phyloP scores from a whole-genome alignment of 169 alveolate genomes.

The Cryptosporidium canis region DNA sequence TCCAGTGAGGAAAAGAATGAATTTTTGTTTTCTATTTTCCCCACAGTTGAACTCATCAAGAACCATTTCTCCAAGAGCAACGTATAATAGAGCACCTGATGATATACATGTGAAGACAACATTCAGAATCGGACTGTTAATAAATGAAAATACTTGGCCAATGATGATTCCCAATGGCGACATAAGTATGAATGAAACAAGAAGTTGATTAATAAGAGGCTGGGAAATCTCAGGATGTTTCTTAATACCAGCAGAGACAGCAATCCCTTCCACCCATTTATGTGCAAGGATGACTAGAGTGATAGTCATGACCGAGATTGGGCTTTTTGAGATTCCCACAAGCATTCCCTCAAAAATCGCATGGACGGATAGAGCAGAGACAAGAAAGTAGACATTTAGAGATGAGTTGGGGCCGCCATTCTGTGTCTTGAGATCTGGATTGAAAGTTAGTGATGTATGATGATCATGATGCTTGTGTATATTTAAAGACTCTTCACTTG shows the following conservation, averaged over 20 bases:
- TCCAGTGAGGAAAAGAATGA: constrained; percentile 26
- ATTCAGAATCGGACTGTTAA: constrained; percentile 36
- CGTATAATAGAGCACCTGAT: constrained; percentile 54
- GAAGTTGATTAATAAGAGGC: constrained; percentile 8
- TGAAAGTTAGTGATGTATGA: neutral
- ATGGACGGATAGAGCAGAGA: constrained; percentile 64
- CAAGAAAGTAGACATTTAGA: constrained; percentile 45
- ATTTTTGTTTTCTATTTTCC: constrained; percentile 69
- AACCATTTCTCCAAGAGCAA: constrained; percentile 68
- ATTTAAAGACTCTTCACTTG: neutral
- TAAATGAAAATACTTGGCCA: constrained; percentile 52
- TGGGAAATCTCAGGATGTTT: constrained; percentile 62
- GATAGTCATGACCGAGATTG: constrained; percentile 22
- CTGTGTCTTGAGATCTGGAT: neutral
- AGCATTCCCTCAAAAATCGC: constrained; percentile 64
- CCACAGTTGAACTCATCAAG: constrained; percentile 70
- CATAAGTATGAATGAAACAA: constrained; percentile 45
- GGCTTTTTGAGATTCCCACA: constrained; percentile 49
- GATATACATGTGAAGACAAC: constrained; percentile 51
- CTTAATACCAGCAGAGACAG: constrained; percentile 67
- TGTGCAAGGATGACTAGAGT: constrained; percentile 54
- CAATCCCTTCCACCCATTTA: constrained; percentile 72
- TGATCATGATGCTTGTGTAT: neutral
- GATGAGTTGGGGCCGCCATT: neutral
- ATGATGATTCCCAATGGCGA: constrained; percentile 58